These are phyloP conservation scores for Rhynchosporium agropyri DNA, from an alignment of 2,329 filamentous ascomycete species.

Conservation along the genomic window DNA sequence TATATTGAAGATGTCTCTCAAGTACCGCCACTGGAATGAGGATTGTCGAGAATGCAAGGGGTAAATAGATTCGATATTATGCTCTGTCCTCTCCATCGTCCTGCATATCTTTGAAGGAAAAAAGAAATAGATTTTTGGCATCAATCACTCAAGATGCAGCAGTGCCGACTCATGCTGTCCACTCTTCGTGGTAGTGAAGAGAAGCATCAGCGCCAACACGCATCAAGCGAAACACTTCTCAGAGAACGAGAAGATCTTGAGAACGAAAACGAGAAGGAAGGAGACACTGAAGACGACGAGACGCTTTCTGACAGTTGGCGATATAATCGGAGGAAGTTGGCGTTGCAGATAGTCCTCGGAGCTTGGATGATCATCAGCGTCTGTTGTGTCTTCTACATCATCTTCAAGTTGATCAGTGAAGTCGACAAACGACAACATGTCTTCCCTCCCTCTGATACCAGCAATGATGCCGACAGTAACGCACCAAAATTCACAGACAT, in stretches of 20 bases:
- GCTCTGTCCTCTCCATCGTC: background rate
- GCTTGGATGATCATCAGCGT: constrained; percentile 5
- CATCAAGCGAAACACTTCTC: constrained; percentile 3
- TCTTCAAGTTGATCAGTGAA: background rate
- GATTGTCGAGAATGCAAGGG: too few relatives aligned
- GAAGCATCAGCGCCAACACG: background rate
- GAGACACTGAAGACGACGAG: background rate
- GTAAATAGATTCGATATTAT: too few relatives aligned
- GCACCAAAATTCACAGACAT: background rate
- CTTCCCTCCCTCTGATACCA: background rate
- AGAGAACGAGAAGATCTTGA: background rate
- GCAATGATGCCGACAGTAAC: too few relatives aligned
- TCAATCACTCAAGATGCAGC: background rate
- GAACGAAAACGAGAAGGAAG: background rate
- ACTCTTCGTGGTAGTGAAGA: background rate
- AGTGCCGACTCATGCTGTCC: background rate
- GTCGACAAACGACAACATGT: background rate
- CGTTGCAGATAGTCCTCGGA: background rate
- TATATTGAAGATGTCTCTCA: background rate
- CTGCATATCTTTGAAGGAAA: background rate
- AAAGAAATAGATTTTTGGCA: background rate
- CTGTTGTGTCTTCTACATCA: constrained; percentile 4
- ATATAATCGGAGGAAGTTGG: background rate
- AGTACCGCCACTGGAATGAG: too few relatives aligned
- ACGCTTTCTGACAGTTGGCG: background rate